Percentiles rank a stretch among this genome's conserved stretches.
These are phyloP conservation scores for Yamadazyma trypodendri DNA, from an alignment of 1,139 yeast species.

Conservation along the genomic window DNA sequence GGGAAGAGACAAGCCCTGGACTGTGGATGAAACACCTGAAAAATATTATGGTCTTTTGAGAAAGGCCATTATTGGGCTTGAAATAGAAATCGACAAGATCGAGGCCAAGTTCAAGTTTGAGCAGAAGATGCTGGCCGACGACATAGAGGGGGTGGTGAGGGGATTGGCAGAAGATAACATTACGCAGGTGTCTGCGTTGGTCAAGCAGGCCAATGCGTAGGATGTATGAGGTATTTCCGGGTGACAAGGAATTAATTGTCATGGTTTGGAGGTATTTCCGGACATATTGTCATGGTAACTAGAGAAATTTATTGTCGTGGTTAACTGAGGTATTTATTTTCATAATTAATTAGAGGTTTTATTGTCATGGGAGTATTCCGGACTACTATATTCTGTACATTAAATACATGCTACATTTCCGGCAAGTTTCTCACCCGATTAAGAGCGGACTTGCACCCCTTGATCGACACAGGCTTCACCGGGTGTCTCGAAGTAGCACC, in stretches of 20 bases:
- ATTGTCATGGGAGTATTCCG: too few species aligned
- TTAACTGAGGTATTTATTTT: too few species aligned
- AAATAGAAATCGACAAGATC: constrained; percentile 49
- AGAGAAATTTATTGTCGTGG: too few species aligned
- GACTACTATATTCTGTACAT: too few species aligned
- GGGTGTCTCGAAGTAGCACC: background rate
- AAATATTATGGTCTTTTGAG: constrained; percentile 42
- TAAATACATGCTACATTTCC: constrained; percentile 13
- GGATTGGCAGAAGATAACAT: constrained; percentile 39
- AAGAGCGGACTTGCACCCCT: constrained; percentile 15
- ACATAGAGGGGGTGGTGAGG: constrained; percentile 52
- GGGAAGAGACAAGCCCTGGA: constrained; percentile 48
- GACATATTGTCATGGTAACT: too few species aligned
- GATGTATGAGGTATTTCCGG: constrained; percentile 21
- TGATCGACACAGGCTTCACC: constrained; percentile 14
- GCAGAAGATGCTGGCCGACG: constrained; percentile 46
- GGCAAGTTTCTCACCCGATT: constrained; percentile 40
- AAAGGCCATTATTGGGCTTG: constrained; percentile 60
- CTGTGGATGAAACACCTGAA: constrained; percentile 59
- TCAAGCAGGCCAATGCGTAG: constrained; percentile 18
- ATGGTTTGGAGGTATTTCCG: too few species aligned
- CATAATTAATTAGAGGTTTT: too few species aligned
- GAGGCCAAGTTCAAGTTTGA: constrained; percentile 64
- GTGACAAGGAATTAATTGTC: too few species aligned
- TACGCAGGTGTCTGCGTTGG: constrained; percentile 22